These are phyloP conservation scores for Schwanniomyces pseudopolymorphus DNA, from an alignment of 805 yeast genomes.

Conservation along the genomic window DNA sequence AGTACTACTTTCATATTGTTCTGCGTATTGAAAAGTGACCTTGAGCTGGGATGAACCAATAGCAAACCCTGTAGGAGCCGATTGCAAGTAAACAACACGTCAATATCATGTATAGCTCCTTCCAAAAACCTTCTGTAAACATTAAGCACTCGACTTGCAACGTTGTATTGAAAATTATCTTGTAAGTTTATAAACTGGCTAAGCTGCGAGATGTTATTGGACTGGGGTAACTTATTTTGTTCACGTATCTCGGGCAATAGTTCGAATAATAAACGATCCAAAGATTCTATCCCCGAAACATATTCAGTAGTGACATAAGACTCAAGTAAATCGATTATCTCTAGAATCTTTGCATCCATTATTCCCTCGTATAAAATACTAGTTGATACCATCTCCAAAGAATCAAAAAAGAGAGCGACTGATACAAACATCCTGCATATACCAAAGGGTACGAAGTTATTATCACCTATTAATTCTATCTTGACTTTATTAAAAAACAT, in stretches of 20 bases:
- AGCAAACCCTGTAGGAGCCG: constrained; percentile 58
- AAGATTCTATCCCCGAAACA: constrained; percentile 13
- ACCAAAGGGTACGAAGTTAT: not conserved
- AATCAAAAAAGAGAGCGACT: not conserved
- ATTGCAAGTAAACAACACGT: constrained; percentile 20
- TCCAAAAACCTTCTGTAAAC: constrained; percentile 9
- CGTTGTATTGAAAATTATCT: constrained; percentile 52
- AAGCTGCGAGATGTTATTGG: not conserved
- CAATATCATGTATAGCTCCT: constrained; percentile 6
- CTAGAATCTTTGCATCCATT: constrained; percentile 9
- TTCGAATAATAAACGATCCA: constrained; percentile 17
- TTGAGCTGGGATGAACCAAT: constrained; percentile 55
- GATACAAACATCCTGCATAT: not conserved
- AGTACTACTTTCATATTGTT: constrained; percentile 38
- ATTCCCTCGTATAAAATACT: no score
- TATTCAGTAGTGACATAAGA: constrained; percentile 6
- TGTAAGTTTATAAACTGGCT: constrained; percentile 45
- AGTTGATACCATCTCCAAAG: no score
- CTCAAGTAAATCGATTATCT: constrained; percentile 16
- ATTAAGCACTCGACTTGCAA: constrained; percentile 35
- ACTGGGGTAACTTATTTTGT: constrained; percentile 3
- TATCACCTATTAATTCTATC: not conserved
- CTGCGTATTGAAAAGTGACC: constrained; percentile 46
- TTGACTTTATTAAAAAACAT: not conserved
- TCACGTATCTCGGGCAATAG: constrained; percentile 15